Base-by-base conservation (phyloP, 768 basidiomycete species). In the Auricularia cornea region DNA sequence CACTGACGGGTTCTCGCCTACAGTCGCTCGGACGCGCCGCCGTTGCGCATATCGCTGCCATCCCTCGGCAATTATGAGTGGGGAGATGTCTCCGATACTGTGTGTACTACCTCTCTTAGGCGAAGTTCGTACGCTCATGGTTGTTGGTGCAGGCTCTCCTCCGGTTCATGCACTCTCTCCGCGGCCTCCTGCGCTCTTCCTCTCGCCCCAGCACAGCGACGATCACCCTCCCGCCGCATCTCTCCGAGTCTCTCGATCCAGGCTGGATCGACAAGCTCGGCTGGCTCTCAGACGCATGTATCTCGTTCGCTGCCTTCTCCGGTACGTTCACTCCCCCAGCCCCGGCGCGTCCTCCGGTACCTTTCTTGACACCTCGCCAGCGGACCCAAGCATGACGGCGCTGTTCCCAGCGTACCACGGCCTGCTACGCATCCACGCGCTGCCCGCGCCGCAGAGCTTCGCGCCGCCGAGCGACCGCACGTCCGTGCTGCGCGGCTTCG, bases 391-490 rank as follows among this genome's bases (percentile, higher is more conserved):
- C 16, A 78, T 97, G 28, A 77, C 83, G 8, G 75, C 81, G 2
- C 76, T 84, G 59, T 98, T 95, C 74, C 89, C 94, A 33, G 82
- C 85, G 11, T 88, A 94, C 70, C 90, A 96, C 72, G 97, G 97
- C 12, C 76, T 96, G 60, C 79, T 98, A 23, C 84, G 85, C 57
- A 82, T 95, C 31, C 86, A 89, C 67, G 78, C 83, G 3, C 79
- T 96, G 26, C 94, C 97, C 3, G 79, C 86, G 3, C 84, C 86
- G 0, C 84, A 87, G 62, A 84, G 87, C 29, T 80, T 94, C 44
- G 76, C 89, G 30, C 80, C 95, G 0, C 84, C 91, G 0, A 92
- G 92, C 63, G 88, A 94, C 68, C 88, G 84, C 67, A 86, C 86
- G 65, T 98, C 95, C 4, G 80, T 83, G 4, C 80, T 99, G 54